phyloP scores from a whole-genome alignment of 2,329 filamentous ascomycete genomes.

The Ilyonectria sp. region DNA sequence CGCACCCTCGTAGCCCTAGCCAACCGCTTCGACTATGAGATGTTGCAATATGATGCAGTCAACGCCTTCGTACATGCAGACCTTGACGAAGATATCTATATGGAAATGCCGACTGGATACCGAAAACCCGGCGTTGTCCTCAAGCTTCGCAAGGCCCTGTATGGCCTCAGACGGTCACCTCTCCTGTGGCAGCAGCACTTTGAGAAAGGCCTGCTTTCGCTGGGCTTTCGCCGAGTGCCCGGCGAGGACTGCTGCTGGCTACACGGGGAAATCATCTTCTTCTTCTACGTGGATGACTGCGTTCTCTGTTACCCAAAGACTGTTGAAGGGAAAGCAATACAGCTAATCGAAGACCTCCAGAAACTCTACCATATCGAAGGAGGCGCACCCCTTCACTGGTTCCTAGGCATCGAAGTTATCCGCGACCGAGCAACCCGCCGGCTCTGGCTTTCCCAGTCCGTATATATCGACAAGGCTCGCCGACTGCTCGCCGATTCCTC shows the following conservation, averaged over 20 bases:
- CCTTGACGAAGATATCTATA: neutral
- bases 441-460: neutral
- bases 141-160: neutral
- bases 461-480: neutral
- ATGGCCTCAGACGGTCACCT: neutral
- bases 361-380: neutral
- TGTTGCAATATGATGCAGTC: conserved; percentile 3
- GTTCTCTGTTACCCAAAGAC: neutral
- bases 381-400: neutral
- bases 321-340: neutral
- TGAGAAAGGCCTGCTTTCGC: neutral
- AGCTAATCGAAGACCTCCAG: neutral
- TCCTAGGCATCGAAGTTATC: neutral
- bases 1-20: too few species aligned
- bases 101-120: neutral
- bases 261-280: neutral
- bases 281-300: conserved; percentile 1
- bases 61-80: neutral
- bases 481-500: neutral
- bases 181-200: neutral
- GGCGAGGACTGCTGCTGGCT: neutral
- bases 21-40: neutral
- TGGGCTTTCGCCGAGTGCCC: neutral
- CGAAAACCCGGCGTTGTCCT: neutral
- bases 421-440: neutral